Conservation (phyloP, 1,284 basidiomycete species). For the Leccinum griseonigrum region DNA sequence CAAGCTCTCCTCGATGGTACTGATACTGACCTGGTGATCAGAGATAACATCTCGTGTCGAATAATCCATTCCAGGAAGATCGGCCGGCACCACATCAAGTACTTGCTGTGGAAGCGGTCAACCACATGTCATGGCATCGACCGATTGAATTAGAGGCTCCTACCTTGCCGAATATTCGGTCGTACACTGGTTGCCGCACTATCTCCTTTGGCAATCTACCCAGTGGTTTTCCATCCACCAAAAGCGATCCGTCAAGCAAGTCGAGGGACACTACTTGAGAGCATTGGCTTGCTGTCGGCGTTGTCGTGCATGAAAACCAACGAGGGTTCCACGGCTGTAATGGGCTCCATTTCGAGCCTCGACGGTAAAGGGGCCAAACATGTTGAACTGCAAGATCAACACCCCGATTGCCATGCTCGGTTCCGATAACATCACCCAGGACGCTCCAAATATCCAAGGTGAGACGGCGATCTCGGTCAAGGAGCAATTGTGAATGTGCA, state of each 20-base stretch:
- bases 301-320: slow-evolving; percentile 36
- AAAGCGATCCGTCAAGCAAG: slow-evolving; percentile 39
- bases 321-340: slow-evolving; percentile 29
- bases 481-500: slow-evolving; percentile 14
- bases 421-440: slow-evolving; percentile 7
- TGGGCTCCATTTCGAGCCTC: slow-evolving; percentile 32
- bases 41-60: slow-evolving; percentile 26
- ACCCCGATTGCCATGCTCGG: slow-evolving; percentile 13
- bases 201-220: slow-evolving; percentile 38
- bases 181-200: slow-evolving; percentile 33
- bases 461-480: slow-evolving; percentile 31
- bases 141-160: not conserved
- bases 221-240: slow-evolving; percentile 41
- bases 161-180: slow-evolving; percentile 33
- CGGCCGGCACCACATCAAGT: slow-evolving; percentile 36
- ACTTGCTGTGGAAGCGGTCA: slow-evolving; percentile 27
- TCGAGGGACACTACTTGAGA: slow-evolving; percentile 37
- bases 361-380: slow-evolving; percentile 38
- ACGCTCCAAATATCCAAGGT: slow-evolving; percentile 14
- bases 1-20: not conserved
- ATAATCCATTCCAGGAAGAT: slow-evolving; percentile 37
- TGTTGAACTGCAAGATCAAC: slow-evolving; percentile 35
- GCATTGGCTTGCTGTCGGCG: slow-evolving; percentile 1
- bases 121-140: not conserved
- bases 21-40: slow-evolving; percentile 19